Percentiles rank a stretch among this genome's conserved stretches.
Conservation (phyloP, 78 protist species). For the Trichosphaerium sp. region DNA sequence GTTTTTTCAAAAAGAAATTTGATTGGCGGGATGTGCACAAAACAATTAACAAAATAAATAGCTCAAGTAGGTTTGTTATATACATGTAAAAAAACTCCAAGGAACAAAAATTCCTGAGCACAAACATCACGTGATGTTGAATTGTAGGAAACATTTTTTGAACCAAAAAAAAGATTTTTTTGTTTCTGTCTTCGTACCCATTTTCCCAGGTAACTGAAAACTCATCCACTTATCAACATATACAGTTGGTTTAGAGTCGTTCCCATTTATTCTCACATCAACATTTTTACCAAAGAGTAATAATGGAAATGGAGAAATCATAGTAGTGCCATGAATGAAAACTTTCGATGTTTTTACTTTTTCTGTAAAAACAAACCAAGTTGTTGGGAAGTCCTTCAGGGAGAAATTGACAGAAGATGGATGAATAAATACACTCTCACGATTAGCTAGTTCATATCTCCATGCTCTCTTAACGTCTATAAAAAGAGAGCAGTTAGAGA, state of each 20-base stretch:
- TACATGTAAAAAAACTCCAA: too few species aligned
- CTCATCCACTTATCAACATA: constrained; percentile 55
- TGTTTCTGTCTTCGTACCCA: too few species aligned
- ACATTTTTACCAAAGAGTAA: constrained; percentile 63
- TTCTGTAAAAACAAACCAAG: constrained; percentile 31
- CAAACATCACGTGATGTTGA: too few species aligned
- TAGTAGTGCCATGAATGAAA: constrained; percentile 41
- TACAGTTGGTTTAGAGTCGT: background rate
- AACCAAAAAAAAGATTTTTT: too few species aligned
- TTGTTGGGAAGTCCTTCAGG: constrained; percentile 19
- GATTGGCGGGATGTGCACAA: too few species aligned
- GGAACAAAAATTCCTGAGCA: too few species aligned
- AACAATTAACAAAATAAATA: too few species aligned
- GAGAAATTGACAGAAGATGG: constrained; percentile 34
- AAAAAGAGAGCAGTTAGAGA: background rate
- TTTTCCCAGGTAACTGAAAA: constrained; percentile 25
- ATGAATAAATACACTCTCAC: constrained; percentile 26
- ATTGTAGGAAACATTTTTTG: too few species aligned
- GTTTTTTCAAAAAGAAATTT: too few species aligned
- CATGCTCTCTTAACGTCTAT: background rate
- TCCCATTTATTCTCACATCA: constrained; percentile 8
- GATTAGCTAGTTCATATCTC: background rate
- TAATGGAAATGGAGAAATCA: constrained; percentile 44
- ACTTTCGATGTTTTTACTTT: constrained; percentile 23
- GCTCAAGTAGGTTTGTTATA: too few species aligned